phyloP scores from a whole-genome alignment of 1,139 yeast species.

The Protomyces inundatus region DNA sequence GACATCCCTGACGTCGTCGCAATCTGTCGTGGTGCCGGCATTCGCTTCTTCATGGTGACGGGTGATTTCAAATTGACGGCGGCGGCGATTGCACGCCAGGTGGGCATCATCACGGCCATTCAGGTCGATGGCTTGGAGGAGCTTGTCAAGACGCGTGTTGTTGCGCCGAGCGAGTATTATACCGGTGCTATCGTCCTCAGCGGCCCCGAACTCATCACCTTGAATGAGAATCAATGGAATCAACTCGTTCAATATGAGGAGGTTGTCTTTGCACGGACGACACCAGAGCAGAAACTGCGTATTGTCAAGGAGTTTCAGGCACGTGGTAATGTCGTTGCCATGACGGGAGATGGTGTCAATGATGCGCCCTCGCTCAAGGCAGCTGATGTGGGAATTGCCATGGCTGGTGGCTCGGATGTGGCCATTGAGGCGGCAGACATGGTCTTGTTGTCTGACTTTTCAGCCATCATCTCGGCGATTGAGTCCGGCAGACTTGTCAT shows the following conservation, averaged over 20 bases:
- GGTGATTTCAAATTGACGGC: constrained; percentile 56
- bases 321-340: constrained; percentile 52
- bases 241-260: constrained; percentile 42
- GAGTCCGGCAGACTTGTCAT: constrained; percentile 50
- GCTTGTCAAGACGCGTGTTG: constrained; percentile 34
- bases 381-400: constrained; percentile 75
- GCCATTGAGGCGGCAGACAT: constrained; percentile 57
- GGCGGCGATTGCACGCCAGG: constrained; percentile 47
- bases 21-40: constrained; percentile 47
- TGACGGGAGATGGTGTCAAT: constrained; percentile 80
- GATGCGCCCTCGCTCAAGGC: constrained; percentile 75
- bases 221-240: constrained; percentile 48
- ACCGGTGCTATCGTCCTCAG: constrained; percentile 40
- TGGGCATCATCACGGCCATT: constrained; percentile 43
- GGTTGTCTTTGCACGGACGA: constrained; percentile 51
- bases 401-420: constrained; percentile 51
- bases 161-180: constrained; percentile 34
- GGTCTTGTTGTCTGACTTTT: constrained; percentile 44
- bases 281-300: constrained; percentile 51
- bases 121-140: constrained; percentile 32
- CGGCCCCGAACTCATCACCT: constrained; percentile 42
- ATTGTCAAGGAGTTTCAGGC: constrained; percentile 50
- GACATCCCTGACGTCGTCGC: constrained; percentile 44
- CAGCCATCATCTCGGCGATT: constrained; percentile 49
- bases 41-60: constrained; percentile 51